Base-by-base conservation (phyloP, 768 basidiomycete species). In the Tulasnella sp. region DNA sequence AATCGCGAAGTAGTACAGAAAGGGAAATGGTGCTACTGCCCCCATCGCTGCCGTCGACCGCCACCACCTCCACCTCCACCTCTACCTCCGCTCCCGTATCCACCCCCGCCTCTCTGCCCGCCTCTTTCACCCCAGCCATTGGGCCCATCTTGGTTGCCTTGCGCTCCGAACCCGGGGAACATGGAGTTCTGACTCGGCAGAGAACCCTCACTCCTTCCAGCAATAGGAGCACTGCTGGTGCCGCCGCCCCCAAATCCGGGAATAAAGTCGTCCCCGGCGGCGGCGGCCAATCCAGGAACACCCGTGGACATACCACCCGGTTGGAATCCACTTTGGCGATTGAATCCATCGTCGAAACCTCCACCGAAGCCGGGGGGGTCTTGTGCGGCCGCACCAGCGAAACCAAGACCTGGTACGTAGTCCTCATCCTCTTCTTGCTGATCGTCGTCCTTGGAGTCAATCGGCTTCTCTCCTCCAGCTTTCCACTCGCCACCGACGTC, bases 381-480 rank as follows among this genome's bases (percentile, higher is more conserved):
- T 73, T 71, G 67, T 39, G 37, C 80, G 55, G 81, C 81, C 80
- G 55, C 73, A 48, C 51, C 51, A 1, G 37, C 70, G 55, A 72
- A 70, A 11, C 75, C 89, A 80, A 95, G 91, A 9, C 94, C 93
- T 39, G 93, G 93, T 0, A 93, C 90, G 86, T 90, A 88, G 79
- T 82, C 87, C 32, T 92, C 92, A 70, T 92, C 92, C 1, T 92
- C 90, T 0, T 91, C 92, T n/a, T 94, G 92, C 81, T 89, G 83
- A 84, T 61, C 89, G 86, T 77, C 87, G 1, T 85, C 79, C 42
- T 80, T 80, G 23, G 79, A 77, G 69, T 81, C 82, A 9, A 92
- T 92, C 16, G 94, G 94, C 84, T 93, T 93, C 86, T 95, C 93
- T 20, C 93, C 93, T 7, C 92, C 93, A 10, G 90, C 91, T 0